phyloP scores from a whole-genome alignment of 139 green algal species.

The Chlorella sorokiniana region DNA sequence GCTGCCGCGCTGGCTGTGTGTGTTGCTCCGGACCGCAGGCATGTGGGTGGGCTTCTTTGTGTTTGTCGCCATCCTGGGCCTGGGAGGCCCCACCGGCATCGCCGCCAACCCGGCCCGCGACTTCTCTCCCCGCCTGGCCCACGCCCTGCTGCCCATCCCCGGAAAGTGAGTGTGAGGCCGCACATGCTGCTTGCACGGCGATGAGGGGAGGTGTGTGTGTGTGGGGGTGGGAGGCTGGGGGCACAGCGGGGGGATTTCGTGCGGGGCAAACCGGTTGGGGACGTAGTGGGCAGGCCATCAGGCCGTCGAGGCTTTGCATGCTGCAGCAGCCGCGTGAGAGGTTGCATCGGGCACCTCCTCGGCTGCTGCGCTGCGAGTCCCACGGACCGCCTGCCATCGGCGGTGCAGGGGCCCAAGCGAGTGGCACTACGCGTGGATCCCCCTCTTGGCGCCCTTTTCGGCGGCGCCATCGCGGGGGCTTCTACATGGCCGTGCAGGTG shows the following conservation, averaged over 20 bases:
- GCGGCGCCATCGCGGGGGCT: constrained; percentile 40
- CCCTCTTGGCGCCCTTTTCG: constrained; percentile 56
- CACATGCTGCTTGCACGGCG: too few species aligned
- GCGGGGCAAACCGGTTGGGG: too few species aligned
- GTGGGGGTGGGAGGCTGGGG: background rate
- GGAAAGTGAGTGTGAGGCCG: constrained; percentile 1
- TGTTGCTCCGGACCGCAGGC: background rate
- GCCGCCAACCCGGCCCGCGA: constrained; percentile 54
- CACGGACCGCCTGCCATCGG: background rate
- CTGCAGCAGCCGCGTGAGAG: too few species aligned
- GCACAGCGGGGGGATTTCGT: too few species aligned
- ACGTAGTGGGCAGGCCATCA: too few species aligned
- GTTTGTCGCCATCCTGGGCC: constrained; percentile 40
- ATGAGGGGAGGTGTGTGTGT: background rate
- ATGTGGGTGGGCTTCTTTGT: constrained; percentile 44
- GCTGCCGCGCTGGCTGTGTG: background rate
- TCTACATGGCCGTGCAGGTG: constrained; percentile 46
- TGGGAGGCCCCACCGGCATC: constrained; percentile 48
- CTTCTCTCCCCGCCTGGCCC: constrained; percentile 46
- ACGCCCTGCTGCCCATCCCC: constrained; percentile 52
- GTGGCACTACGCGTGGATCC: constrained; percentile 55
- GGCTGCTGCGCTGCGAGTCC: too few species aligned
- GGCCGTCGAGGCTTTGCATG: background rate
- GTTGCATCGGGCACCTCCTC: too few species aligned
- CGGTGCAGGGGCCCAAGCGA: constrained; percentile 48